Conservation (phyloP, 768 basidiomycete species). For the Pleurotus pulmonarius region DNA sequence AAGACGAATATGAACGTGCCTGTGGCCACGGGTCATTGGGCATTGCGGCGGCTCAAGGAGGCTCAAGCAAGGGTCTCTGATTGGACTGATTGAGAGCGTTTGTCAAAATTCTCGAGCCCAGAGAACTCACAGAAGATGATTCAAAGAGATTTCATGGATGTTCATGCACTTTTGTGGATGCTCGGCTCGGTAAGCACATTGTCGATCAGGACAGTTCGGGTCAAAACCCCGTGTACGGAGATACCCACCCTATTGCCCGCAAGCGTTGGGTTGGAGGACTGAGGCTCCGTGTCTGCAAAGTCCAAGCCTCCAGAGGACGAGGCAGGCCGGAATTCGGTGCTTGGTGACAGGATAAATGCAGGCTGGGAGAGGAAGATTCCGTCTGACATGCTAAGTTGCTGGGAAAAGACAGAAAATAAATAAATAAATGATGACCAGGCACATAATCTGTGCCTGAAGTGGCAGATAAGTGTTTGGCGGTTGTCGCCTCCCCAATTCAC, state of each 20-base stretch:
- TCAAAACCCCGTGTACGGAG: not conserved
- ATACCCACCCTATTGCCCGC: not conserved
- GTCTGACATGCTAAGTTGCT: not conserved
- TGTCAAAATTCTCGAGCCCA: not conserved
- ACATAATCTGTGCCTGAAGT: conserved; percentile 1
- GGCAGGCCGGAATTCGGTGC: not conserved
- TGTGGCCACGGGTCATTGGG: conserved; percentile 5
- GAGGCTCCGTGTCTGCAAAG: not conserved
- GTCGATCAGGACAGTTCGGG: not conserved
- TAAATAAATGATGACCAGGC: conserved; percentile 4
- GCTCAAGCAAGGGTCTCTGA: not conserved
- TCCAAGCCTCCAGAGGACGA: not conserved
- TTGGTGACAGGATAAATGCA: conserved; percentile 1
- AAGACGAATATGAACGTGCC: not conserved
- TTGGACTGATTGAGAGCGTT: not conserved
- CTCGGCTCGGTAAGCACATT: not conserved
- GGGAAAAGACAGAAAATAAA: not conserved
- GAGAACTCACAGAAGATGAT: not conserved
- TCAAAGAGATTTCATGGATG: not conserved
- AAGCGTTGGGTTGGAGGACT: not conserved
- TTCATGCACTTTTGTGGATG: not conserved
- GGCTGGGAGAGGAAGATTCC: not conserved
- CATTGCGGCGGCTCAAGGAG: not conserved
- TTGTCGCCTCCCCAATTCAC: conserved; percentile 6
- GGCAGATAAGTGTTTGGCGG: conserved; percentile 6